These are phyloP conservation scores for Aspergillus aculeatus DNA, from an alignment of 2,329 filamentous ascomycete genomes.

Conservation along the genomic window DNA sequence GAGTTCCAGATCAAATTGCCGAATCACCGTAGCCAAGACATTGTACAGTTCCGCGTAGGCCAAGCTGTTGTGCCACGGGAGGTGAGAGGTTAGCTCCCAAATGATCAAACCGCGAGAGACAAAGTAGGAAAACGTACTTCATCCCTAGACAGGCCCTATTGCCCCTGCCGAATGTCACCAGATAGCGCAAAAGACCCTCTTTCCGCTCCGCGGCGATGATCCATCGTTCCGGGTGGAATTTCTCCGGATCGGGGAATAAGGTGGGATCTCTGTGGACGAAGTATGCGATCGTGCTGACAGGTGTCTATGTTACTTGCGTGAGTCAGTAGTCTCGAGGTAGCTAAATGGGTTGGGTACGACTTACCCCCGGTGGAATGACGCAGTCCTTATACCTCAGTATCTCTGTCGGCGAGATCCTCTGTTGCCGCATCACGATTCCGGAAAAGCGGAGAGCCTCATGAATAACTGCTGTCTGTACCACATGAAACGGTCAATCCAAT, in stretches of 20 bases:
- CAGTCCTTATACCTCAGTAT: conserved; percentile 30
- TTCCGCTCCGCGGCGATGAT: not conserved
- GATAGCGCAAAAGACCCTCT: not conserved
- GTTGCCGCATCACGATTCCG: conserved; percentile 32
- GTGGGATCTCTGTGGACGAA: conserved; percentile 1
- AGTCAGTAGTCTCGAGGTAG: not conserved
- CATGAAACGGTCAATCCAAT: not conserved
- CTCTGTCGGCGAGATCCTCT: conserved; percentile 27
- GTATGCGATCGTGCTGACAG: conserved; percentile 3
- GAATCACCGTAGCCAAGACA: not conserved
- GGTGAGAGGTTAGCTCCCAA: no score
- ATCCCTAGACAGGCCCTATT: not conserved
- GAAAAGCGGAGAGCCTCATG: conserved; percentile 40
- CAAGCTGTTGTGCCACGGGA: not conserved
- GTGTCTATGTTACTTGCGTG: not conserved
- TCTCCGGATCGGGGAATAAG: not conserved
- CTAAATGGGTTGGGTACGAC: not conserved
- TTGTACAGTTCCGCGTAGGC: not conserved
- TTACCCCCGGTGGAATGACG: conserved; percentile 21
- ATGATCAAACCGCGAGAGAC: no score
- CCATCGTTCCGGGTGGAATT: conserved; percentile 5
- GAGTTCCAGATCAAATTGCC: not conserved
- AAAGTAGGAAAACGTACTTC: not conserved
- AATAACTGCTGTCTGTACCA: conserved; percentile 11
- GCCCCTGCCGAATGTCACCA: not conserved